Evolutionary conservation across 148 eudicot species (phyloP).

Genomic region (Chenopodium berlandieri): DNA sequence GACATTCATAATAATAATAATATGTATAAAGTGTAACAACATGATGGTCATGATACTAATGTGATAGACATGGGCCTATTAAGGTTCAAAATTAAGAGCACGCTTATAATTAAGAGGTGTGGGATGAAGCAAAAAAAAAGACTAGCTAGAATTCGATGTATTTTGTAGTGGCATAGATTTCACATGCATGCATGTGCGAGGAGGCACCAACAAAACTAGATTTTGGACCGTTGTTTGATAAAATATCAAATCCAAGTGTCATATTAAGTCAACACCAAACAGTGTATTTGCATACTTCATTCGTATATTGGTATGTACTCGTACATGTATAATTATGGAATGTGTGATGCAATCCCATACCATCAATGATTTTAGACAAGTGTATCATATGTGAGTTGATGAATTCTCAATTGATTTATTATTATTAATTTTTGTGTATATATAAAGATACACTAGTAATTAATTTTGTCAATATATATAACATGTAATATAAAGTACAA

Average conservation of each 20-base stretch:
- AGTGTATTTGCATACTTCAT: neutral
- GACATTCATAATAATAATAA: too few species aligned
- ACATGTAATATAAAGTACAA: too few species aligned
- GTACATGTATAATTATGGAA: neutral
- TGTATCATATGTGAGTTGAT: neutral
- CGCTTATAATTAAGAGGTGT: neutral
- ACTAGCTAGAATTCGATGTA: neutral
- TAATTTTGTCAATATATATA: too few species aligned
- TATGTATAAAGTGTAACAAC: neutral
- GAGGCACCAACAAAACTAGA: neutral
- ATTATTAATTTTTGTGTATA: too few species aligned
- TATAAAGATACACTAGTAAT: too few species aligned
- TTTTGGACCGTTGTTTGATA: conserved; percentile 11
- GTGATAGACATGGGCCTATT: neutral
- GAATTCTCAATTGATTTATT: neutral
- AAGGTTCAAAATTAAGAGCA: neutral
- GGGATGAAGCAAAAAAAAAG: neutral
- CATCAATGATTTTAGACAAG: neutral
- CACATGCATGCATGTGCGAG: conserved; percentile 12
- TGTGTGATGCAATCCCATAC: neutral
- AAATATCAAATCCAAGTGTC: conserved; percentile 11
- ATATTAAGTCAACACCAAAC: neutral
- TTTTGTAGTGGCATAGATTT: neutral
- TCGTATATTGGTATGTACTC: neutral
- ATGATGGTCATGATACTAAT: neutral